Conservation (phyloP, 164 flowering plant genomes). For the Akebia trifoliata region DNA sequence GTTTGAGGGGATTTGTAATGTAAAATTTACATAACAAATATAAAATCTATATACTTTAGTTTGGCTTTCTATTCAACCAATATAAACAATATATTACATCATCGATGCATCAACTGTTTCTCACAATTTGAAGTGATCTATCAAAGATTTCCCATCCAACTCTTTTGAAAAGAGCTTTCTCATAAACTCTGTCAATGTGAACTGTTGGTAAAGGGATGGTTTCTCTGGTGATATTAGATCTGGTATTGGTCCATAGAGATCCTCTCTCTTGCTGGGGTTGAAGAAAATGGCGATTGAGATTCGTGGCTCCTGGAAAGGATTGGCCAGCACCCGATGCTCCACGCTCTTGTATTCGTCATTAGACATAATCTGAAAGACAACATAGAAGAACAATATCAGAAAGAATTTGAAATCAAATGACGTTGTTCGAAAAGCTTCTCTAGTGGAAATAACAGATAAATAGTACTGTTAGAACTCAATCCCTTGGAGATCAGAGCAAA, state of each 20-base stretch:
- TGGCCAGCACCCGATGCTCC: constrained; percentile 53
- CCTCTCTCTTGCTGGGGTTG: constrained; percentile 30
- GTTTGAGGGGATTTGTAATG: background rate
- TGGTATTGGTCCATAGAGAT: constrained; percentile 39
- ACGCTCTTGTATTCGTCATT: constrained; percentile 50
- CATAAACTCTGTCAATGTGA: constrained; percentile 27
- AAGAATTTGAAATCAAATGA: background rate
- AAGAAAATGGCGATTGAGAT: constrained; percentile 35
- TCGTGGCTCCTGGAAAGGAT: constrained; percentile 28
- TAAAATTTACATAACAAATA: background rate
- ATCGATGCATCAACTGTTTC: background rate
- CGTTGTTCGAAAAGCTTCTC: too few species aligned
- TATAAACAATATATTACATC: background rate
- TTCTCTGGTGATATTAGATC: constrained; percentile 38
- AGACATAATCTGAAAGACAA: constrained; percentile 33
- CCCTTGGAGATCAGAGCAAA: too few species aligned
- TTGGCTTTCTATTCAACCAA: background rate
- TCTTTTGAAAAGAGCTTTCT: constrained; percentile 28
- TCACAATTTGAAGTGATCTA: constrained; percentile 26
- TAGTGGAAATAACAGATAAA: too few species aligned
- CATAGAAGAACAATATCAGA: background rate
- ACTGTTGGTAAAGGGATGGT: constrained; percentile 36
- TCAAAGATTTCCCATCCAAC: constrained; percentile 36
- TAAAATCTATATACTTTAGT: too few species aligned
- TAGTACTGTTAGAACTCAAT: too few species aligned